phyloP scores from a whole-genome alignment of 345 rosid genomes.

The Hibiscus mutabilis region DNA sequence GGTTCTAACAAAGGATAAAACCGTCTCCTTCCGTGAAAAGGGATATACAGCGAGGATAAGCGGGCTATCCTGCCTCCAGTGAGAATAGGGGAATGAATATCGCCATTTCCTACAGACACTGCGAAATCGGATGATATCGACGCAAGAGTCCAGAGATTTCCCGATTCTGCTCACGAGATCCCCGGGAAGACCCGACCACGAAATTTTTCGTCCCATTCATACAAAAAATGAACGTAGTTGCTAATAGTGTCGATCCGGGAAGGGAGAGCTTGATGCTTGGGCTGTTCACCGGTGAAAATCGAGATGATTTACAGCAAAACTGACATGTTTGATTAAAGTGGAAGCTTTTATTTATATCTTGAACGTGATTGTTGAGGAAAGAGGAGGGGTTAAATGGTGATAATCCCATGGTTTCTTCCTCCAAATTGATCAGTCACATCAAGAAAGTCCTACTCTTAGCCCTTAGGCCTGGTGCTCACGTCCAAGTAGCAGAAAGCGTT shows the following conservation, averaged over 20 bases:
- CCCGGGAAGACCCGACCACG: not conserved
- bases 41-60: not conserved
- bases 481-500: too few species aligned
- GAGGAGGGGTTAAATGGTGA: too few species aligned
- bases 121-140: slow-evolving; percentile 4
- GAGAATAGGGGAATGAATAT: not conserved
- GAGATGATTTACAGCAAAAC: too few species aligned
- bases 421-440: too few species aligned
- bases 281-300: too few species aligned
- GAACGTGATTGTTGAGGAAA: too few species aligned
- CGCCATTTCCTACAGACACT: not conserved
- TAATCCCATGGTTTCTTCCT: not conserved
- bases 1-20: not conserved
- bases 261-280: too few species aligned
- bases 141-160: not conserved
- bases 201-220: not conserved
- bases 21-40: not conserved
- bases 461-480: too few species aligned
- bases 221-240: not conserved
- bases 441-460: too few species aligned
- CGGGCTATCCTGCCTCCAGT: not conserved
- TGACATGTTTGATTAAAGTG: too few species aligned
- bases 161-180: not conserved
- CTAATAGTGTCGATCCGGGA: not conserved
- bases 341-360: too few species aligned